Conservation (phyloP, 192 early-diverging fungal species). For the Umbelopsis ramanniana region DNA sequence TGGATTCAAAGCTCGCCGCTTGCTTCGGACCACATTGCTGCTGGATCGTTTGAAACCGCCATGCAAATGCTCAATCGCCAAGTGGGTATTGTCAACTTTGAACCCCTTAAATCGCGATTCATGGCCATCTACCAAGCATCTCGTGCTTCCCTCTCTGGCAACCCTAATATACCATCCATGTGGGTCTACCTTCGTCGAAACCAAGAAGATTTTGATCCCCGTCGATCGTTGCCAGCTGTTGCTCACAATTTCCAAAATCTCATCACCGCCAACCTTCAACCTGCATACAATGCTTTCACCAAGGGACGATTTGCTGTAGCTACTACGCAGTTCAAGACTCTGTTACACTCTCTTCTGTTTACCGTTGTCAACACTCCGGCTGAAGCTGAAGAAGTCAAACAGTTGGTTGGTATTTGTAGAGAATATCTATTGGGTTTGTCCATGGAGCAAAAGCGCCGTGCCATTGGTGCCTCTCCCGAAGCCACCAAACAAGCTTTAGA, state of each 20-base stretch:
- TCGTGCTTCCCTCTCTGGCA: constrained; percentile 63
- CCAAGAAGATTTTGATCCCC: constrained; percentile 54
- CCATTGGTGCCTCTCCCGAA: constrained; percentile 59
- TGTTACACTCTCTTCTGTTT: constrained; percentile 82
- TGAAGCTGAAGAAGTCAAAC: constrained; percentile 77
- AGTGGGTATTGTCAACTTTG: constrained; percentile 93
- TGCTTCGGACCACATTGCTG: constrained; percentile 93
- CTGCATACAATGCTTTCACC: constrained; percentile 82
- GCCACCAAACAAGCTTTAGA: constrained; percentile 78
- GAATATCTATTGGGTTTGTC: constrained; percentile 92
- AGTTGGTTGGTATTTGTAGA: constrained; percentile 79
- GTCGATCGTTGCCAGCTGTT: constrained; percentile 63
- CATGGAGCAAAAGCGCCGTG: constrained; percentile 82
- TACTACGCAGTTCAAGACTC: constrained; percentile 69
- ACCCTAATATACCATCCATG: constrained; percentile 64
- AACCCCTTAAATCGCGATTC: constrained; percentile 87
- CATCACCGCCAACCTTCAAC: constrained; percentile 74
- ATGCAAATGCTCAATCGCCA: constrained; percentile 94
- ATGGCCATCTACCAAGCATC: constrained; percentile 82
- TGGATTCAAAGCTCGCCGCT: constrained; percentile 88
- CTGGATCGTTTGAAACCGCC: constrained; percentile 93
- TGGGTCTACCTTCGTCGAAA: constrained; percentile 73
- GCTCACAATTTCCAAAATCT: constrained; percentile 60
- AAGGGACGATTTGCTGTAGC: constrained; percentile 84
- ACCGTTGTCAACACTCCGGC: constrained; percentile 64